phyloP scores from a whole-genome alignment of 345 rosid genomes.

The Hirschfeldia incana region DNA sequence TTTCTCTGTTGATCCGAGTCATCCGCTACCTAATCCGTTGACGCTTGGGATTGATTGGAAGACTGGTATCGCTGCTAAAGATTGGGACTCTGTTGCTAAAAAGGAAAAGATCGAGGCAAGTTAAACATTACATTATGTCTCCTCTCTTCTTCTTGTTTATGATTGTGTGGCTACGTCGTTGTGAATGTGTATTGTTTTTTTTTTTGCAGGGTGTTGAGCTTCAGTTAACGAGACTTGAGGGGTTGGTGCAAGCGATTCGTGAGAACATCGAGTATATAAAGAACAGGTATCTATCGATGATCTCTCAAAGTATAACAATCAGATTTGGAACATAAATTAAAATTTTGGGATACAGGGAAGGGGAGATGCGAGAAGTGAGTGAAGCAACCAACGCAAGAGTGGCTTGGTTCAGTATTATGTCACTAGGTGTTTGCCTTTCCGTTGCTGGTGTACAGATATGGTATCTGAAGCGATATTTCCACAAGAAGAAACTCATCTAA shows the following conservation, averaged over 20 bases:
- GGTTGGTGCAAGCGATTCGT: slow-evolving; percentile 61
- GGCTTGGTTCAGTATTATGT: slow-evolving; percentile 80
- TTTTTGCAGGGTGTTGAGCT: slow-evolving; percentile 79
- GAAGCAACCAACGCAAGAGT: slow-evolving; percentile 71
- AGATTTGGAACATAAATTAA: background rate
- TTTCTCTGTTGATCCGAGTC: slow-evolving; percentile 57
- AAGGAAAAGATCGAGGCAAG: slow-evolving; percentile 91
- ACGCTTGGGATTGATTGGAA: slow-evolving; percentile 87
- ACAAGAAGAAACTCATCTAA: slow-evolving; percentile 76
- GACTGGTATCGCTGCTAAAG: slow-evolving; percentile 86
- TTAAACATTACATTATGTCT: background rate
- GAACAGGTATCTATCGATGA: slow-evolving; percentile 47
- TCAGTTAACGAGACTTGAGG: slow-evolving; percentile 73
- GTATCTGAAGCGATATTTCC: slow-evolving; percentile 65
- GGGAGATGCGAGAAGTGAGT: slow-evolving; percentile 67
- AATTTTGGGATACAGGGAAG: slow-evolving; percentile 52
- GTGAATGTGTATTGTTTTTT: slow-evolving; percentile 12
- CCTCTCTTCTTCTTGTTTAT: background rate
- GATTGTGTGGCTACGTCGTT: background rate
- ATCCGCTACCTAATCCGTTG: slow-evolving; percentile 37
- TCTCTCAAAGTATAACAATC: background rate
- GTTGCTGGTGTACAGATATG: slow-evolving; percentile 59
- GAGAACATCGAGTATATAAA: slow-evolving; percentile 60
- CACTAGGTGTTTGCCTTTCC: slow-evolving; percentile 59
- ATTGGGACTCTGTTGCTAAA: slow-evolving; percentile 94